Percentiles rank a stretch among this genome's conserved stretches.
phyloP scores from a whole-genome alignment of 2,329 filamentous ascomycete genomes.

The Exophiala sideris region DNA sequence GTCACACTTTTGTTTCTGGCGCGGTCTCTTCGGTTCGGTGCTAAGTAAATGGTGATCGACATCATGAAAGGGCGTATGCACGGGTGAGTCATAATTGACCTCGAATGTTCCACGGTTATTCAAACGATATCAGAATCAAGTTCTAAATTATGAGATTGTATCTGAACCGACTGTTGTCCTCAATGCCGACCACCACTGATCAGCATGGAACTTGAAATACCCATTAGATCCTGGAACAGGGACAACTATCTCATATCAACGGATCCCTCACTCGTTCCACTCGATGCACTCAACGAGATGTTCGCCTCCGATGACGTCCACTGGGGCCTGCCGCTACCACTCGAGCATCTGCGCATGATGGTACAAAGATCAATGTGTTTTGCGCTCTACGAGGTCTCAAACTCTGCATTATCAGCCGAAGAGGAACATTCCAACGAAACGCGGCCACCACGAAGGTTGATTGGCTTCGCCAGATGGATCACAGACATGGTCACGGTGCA shows the following conservation, averaged over 20 bases:
- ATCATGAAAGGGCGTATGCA: neutral
- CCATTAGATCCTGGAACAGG: constrained; percentile 12
- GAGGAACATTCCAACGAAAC: neutral
- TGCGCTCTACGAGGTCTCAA: constrained; percentile 47
- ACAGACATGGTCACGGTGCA: constrained; percentile 68
- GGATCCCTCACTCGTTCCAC: constrained; percentile 54
- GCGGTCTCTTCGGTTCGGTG: neutral
- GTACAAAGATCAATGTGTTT: constrained; percentile 61
- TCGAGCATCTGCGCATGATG: constrained; percentile 49
- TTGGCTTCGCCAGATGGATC: constrained; percentile 61
- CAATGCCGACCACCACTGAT: neutral
- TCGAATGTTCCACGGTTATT: too few relatives aligned
- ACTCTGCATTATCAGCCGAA: neutral
- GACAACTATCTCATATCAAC: constrained; percentile 59
- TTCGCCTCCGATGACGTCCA: constrained; percentile 59
- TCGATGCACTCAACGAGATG: constrained; percentile 53
- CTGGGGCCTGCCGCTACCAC: constrained; percentile 56
- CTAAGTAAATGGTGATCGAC: neutral
- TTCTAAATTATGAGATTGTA: too few relatives aligned
- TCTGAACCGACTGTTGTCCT: too few relatives aligned
- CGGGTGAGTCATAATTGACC: too few relatives aligned
- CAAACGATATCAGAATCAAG: too few relatives aligned
- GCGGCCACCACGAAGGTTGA: constrained; percentile 9
- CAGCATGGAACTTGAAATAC: neutral
- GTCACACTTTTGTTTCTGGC: neutral